Base-by-base conservation (phyloP, 768 basidiomycete genomes). In the Porpolomopsis calyptriformis region DNA sequence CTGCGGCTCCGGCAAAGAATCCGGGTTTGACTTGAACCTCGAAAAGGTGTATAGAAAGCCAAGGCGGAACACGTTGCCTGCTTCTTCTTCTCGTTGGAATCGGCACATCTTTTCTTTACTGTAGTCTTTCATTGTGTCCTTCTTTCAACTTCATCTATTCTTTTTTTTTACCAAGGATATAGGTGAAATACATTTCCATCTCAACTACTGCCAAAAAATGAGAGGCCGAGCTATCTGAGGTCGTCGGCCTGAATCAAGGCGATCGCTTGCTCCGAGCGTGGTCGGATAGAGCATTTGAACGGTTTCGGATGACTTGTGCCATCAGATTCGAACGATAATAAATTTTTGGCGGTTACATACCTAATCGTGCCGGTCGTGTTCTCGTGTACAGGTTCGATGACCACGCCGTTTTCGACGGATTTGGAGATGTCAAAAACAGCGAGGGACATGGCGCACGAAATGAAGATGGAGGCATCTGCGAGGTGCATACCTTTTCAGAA, bases 361-460 rank as follows among this genome's bases (percentile, higher is more conserved):
- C 79, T 82, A 52, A 82, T 82, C 0, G 79, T 78, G 16, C 80
- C 80, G 9, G 72, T 71, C 9, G 77, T 78, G 27, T 72, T 72
- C 11, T 75, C 76, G 20, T 76, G 63, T 18, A 77, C 64, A 6
- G 79, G 80, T 40, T 71, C 72, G 27, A 78, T 55, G 19, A 65
- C 56, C 4, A 68, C 50, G 16, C 68, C 67, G 37, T 74, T 67
- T 50, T 74, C 69, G 26, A 73, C 55, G 37, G 49, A 60, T 57
- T 75, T 76, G 6, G 64, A 57, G 46, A 78, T 65, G 51, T 76
- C 62, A 49, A 78, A 74, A 20, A 73, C 74, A 1, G 76, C 70
- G 46, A 78, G 55, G 18, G 73, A 59, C 65, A 73, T 72, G 10
- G 65, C 74, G 53, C 72, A 73, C 29, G 72, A 63, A 36, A 77